Base-by-base conservation (phyloP, 352 stramenopile genomes). In the Peronospora farinosa region DNA sequence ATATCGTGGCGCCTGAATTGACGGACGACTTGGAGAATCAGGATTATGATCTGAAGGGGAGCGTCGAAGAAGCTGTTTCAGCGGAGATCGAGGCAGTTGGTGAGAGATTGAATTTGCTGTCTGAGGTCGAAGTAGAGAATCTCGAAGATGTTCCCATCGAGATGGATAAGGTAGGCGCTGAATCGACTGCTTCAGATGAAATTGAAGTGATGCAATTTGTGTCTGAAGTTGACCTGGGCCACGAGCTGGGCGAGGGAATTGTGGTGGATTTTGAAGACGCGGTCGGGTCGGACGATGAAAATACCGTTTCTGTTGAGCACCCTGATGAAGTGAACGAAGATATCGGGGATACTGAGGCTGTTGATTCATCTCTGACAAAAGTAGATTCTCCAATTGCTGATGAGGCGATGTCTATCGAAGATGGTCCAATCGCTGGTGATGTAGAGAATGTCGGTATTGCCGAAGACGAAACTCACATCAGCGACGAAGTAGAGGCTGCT, bases 221-320 rank as follows among this genome's bases (percentile, higher is more conserved):
- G 23, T 44, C 37, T 27, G 53, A 59, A 17, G 28, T 56, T 45
- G 42, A 38, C 1, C 0, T 55, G 13, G 36, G 46, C 13, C 25
- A 23, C 25, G 36, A 54, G 11, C 28, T 54, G 15, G 47, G 4
- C 30, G 57, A 56, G 13, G 27, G 40, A 41, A 49, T 25, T 53
- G 47, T 61, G 37, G 40, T 43, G 47, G 56, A 0, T 27, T 27
- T 62, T 41, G 40, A 60, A 56, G 62, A 21, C 47, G 39, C 40
- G 28, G 32, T 57, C 40, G n/a, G n/a, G 13, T 53, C 17, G 21
- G 23, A 47, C 37, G 42, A 53, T 7, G 28, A 32, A 11, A 11
- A 17, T 23, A 38, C 9, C 0, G 43, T 52, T 46, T 36, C 12
- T 31, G 19, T 23, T 41, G 54, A 62, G 8, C 1, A 17, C 33